phyloP scores from a whole-genome alignment of 495 filamentous ascomycete species.

The Penicillium waksmanii region DNA sequence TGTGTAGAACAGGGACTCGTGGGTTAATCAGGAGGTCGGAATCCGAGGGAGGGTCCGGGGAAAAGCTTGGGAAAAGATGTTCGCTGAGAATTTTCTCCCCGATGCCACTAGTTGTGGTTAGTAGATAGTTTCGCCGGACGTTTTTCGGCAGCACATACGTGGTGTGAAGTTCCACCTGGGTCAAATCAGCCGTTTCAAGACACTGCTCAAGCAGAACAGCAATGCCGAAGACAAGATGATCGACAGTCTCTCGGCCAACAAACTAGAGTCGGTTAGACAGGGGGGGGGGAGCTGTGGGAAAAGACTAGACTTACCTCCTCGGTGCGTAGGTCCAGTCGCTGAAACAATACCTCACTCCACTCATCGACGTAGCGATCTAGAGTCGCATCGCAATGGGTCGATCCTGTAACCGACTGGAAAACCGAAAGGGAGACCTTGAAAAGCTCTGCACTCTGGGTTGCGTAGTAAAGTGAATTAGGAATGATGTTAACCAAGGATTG shows the following conservation, averaged over 20 bases:
- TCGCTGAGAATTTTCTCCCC: constrained; percentile 63
- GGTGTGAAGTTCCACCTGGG: constrained; percentile 48
- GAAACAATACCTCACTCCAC: constrained; percentile 59
- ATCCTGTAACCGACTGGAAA: constrained; percentile 59
- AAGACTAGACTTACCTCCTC: constrained; percentile 43
- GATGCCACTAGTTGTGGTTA: constrained; percentile 42
- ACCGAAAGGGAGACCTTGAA: constrained; percentile 56
- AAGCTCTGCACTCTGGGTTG: constrained; percentile 56
- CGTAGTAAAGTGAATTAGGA: constrained; percentile 46
- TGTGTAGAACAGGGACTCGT: constrained; percentile 55
- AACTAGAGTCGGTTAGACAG: constrained; percentile 34
- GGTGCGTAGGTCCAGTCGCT: constrained; percentile 42
- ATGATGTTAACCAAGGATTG: constrained; percentile 52
- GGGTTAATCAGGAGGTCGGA: constrained; percentile 20
- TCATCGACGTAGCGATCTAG: constrained; percentile 52
- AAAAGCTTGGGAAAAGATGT: constrained; percentile 70
- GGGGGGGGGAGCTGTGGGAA: too few relatives aligned
- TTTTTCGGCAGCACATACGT: constrained; percentile 29
- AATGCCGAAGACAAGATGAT: constrained; percentile 53
- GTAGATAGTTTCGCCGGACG: not conserved
- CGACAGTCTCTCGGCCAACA: constrained; percentile 54
- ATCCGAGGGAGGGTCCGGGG: constrained; percentile 24
- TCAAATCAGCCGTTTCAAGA: constrained; percentile 50
- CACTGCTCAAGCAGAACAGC: constrained; percentile 51
- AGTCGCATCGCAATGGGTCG: constrained; percentile 52